Conservation (phyloP, 2,329 filamentous ascomycete species). For the Laburnicola sp. region DNA sequence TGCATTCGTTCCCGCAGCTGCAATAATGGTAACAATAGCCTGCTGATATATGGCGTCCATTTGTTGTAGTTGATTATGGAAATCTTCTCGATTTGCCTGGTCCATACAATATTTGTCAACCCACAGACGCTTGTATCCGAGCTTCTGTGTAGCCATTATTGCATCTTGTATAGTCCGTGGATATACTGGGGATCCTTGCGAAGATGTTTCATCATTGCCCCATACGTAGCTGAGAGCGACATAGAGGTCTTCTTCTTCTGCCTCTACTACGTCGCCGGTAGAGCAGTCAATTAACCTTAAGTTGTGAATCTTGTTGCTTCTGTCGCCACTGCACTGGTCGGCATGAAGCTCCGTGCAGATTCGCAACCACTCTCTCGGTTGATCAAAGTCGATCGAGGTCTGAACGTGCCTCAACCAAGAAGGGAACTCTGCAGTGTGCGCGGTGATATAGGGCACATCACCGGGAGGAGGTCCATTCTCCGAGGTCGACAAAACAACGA, state of each 20-base stretch:
- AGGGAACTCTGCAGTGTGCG: not conserved
- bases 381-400: slow-evolving; percentile 11
- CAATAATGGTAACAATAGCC: slow-evolving; percentile 16
- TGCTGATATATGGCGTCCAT: slow-evolving; percentile 18
- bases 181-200: not conserved
- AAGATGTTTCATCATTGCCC: slow-evolving; percentile 3
- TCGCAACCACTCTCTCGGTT: slow-evolving; percentile 7
- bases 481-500: slow-evolving; percentile 8
- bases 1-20: slow-evolving; percentile 5
- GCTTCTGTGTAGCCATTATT: not conserved
- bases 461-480: slow-evolving; percentile 7
- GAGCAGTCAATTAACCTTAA: slow-evolving; percentile 10
- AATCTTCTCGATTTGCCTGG: slow-evolving; percentile 2
- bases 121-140: slow-evolving; percentile 14
- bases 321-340: slow-evolving; percentile 3
- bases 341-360: slow-evolving; percentile 8
- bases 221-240: slow-evolving; percentile 14
- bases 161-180: slow-evolving; percentile 15
- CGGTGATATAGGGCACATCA: slow-evolving; percentile 7
- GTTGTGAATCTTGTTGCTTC: not conserved
- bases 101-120: slow-evolving; percentile 19
- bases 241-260: slow-evolving; percentile 1
- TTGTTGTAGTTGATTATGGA: slow-evolving; percentile 10
- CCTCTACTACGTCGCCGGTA: slow-evolving; percentile 5
- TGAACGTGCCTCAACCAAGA: slow-evolving; percentile 3